These are phyloP conservation scores for Talaromyces nanjingensis DNA, from an alignment of 495 filamentous ascomycete species.

Conservation along the genomic window DNA sequence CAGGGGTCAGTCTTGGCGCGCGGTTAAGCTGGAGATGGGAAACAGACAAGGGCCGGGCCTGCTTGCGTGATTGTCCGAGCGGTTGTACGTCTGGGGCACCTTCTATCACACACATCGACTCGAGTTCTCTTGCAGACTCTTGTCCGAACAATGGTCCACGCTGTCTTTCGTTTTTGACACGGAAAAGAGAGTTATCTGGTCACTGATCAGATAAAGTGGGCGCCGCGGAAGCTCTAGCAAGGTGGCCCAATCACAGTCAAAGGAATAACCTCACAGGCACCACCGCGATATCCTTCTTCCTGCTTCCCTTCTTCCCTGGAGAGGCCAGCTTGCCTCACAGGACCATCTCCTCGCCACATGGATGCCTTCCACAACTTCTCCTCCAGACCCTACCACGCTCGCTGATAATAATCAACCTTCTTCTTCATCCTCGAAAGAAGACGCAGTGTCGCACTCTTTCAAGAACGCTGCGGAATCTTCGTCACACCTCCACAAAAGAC, in stretches of 20 bases:
- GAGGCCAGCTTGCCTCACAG: slow-evolving; percentile 8
- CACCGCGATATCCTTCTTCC: neutral
- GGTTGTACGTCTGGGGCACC: neutral
- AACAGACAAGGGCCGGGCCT: neutral
- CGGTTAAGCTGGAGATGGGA: neutral
- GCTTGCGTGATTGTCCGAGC: neutral
- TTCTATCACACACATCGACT: neutral
- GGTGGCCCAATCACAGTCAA: neutral
- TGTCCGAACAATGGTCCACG: neutral
- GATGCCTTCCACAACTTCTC: slow-evolving; percentile 3
- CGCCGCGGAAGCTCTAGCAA: neutral
- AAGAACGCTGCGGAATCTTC: neutral
- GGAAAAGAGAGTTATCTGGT: neutral
- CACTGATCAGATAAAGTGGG: neutral
- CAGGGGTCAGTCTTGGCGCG: neutral
- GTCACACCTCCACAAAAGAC: neutral
- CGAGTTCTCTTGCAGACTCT: neutral
- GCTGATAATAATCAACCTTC: neutral
- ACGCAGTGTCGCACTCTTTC: neutral
- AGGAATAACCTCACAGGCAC: slow-evolving; percentile 6
- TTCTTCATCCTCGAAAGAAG: neutral
- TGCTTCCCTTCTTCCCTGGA: neutral
- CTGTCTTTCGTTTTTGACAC: neutral
- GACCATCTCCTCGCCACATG: slow-evolving; percentile 4
- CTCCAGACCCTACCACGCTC: neutral